phyloP scores from a whole-genome alignment of 441 rosid genomes.

The Gossypium davidsonii region DNA sequence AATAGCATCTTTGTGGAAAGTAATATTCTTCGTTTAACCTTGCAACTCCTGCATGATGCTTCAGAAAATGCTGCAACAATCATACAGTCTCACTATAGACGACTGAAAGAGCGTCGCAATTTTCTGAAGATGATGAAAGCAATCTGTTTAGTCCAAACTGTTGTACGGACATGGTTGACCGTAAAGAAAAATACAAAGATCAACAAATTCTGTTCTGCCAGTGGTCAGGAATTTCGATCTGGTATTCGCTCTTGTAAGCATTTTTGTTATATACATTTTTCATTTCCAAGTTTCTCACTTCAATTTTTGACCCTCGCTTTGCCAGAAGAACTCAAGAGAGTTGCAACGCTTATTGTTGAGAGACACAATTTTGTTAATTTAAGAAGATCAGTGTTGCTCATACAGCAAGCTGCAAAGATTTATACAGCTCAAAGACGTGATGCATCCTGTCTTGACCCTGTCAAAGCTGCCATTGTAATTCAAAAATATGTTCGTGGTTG shows the following conservation, averaged over 20 bases:
- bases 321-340: slow-evolving; percentile 28
- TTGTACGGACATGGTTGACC: slow-evolving; percentile 49
- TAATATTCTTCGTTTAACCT: slow-evolving; percentile 11
- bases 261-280: not conserved
- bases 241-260: slow-evolving; percentile 28
- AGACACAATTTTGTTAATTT: slow-evolving; percentile 46
- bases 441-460: slow-evolving; percentile 16
- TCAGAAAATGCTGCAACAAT: slow-evolving; percentile 55
- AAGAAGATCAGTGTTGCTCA: slow-evolving; percentile 39
- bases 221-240: slow-evolving; percentile 23
- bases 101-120: slow-evolving; percentile 32
- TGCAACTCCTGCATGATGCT: slow-evolving; percentile 13
- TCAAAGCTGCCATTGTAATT: slow-evolving; percentile 24
- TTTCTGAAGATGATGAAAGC: slow-evolving; percentile 48
- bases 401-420: slow-evolving; percentile 57
- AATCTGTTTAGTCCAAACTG: slow-evolving; percentile 46
- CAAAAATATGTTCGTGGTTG: slow-evolving; percentile 27
- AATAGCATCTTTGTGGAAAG: not conserved
- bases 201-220: slow-evolving; percentile 18
- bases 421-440: slow-evolving; percentile 32
- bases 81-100: slow-evolving; percentile 54
- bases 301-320: not conserved
- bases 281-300: not conserved
- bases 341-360: slow-evolving; percentile 37
- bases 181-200: slow-evolving; percentile 34